Base-by-base conservation (phyloP, 1,284 basidiomycete species). In the Moniliella sp. region DNA sequence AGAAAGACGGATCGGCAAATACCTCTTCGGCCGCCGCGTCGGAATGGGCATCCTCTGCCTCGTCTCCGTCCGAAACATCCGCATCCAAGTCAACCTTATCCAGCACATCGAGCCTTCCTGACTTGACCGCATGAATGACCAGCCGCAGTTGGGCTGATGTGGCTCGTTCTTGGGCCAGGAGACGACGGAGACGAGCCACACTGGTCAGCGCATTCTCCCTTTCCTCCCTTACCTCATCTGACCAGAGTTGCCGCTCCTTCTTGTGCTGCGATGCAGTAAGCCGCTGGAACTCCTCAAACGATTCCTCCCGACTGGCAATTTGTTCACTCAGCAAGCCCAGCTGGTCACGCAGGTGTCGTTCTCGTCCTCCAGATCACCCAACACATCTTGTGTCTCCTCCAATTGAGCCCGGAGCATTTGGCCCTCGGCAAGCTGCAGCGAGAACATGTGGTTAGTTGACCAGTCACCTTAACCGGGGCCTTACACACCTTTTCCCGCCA, bases 281-380 rank as follows among this genome's bases (percentile, higher is more conserved):
- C 5, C 19, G 25, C 18, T 37, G 36, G 18, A 37, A 28, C 13
- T 30, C 13, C 26, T 30, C 32, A 13, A 45, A 26, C n/a, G 27
- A 31, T 4, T 39, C 39, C 23, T 47, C 45, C 4, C 36, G 30
- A 1, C 28, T 17, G 16, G 37, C 45, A 18, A 47, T 33, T 27
- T 36, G 33, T 16, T 47, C 43, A 3, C 34, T 33, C 3, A 47
- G 26, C 3, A 14, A 23, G 5, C 35, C 42, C 12, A 47, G 25
- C 31, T 47, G 37, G 4, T 7, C 12, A 2, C 45, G 25, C 27
- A 47, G 27, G 13, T 40, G 38, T 30, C 27, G 28, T 47, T 47
- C 25, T 47, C 45, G 11, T 43, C 40, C 25, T 42, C 36, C 15
- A 47, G 29, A 23, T 43, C 43, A 8, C 33, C 40, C n/a, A 44